Conservation (phyloP, 805 yeast species). For the Clavispora santaluciae region DNA sequence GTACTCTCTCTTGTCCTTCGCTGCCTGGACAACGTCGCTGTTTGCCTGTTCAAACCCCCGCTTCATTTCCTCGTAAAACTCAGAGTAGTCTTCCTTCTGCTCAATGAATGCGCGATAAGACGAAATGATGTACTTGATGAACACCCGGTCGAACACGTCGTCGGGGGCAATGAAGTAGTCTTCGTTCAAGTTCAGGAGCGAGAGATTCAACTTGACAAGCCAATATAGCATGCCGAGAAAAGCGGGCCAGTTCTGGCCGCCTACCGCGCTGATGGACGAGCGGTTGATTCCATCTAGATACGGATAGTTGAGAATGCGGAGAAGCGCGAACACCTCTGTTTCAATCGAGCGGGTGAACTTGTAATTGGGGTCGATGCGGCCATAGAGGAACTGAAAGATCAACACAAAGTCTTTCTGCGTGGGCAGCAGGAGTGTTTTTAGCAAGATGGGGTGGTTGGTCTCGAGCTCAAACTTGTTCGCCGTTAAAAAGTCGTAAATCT, state of each 20-base stretch:
- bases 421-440: slow-evolving; percentile 64
- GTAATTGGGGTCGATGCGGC: slow-evolving; percentile 74
- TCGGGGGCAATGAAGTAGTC: slow-evolving; percentile 31
- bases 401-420: slow-evolving; percentile 81
- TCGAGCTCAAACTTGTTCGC: slow-evolving; percentile 68
- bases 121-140: slow-evolving; percentile 56
- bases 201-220: slow-evolving; percentile 56
- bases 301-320: slow-evolving; percentile 70
- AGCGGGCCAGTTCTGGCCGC: slow-evolving; percentile 83
- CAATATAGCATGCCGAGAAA: slow-evolving; percentile 81
- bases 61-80: slow-evolving; percentile 51
- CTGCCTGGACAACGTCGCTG: slow-evolving; percentile 44
- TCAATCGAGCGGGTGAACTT: slow-evolving; percentile 65
- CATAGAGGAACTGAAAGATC: slow-evolving; percentile 77
- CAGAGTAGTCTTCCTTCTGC: slow-evolving; percentile 58
- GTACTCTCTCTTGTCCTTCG: slow-evolving; percentile 35
- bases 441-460: slow-evolving; percentile 63
- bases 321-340: slow-evolving; percentile 63
- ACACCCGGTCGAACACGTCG: slow-evolving; percentile 46
- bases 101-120: slow-evolving; percentile 65
- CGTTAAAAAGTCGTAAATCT: slow-evolving; percentile 59
- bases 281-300: slow-evolving; percentile 75
- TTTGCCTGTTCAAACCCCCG: slow-evolving; percentile 49
- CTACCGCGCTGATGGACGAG: slow-evolving; percentile 85
- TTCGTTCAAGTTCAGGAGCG: slow-evolving; percentile 25